Conservation (phyloP, 2,329 filamentous ascomycete species). For the Ophiostoma triangulosporum region DNA sequence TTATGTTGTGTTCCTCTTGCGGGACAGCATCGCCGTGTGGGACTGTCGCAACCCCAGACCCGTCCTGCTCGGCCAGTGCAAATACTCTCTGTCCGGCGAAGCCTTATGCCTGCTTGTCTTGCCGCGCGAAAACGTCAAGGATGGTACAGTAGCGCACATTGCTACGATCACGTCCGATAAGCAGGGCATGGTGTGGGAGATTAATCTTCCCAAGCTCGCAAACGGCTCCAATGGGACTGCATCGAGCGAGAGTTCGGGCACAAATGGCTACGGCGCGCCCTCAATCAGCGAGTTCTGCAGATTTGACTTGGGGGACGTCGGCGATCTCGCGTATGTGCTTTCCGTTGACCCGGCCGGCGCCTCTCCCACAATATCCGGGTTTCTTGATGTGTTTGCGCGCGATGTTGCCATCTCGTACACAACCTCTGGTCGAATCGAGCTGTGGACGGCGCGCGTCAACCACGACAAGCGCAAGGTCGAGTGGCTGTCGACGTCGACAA, state of each 20-base stretch:
- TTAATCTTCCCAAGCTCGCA: conserved; percentile 42
- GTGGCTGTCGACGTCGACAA: conserved; percentile 70
- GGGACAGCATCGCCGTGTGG: conserved; percentile 61
- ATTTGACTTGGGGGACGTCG: conserved; percentile 50
- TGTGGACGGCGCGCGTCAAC: conserved; percentile 73
- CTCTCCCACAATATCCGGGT: conserved; percentile 55
- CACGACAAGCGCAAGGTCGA: conserved; percentile 46
- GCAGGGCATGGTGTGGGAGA: conserved; percentile 69
- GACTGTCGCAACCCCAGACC: conserved; percentile 54
- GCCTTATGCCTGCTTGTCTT: conserved; percentile 69
- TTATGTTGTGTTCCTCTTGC: conserved; percentile 69
- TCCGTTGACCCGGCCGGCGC: conserved; percentile 80
- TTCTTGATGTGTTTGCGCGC: conserved; percentile 72
- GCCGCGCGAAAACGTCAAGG: conserved; percentile 44
- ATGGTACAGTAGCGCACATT: conserved; percentile 51
- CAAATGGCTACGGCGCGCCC: conserved; percentile 22
- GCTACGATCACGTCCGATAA: conserved; percentile 72
- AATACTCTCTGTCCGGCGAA: conserved; percentile 51
- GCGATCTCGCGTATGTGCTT: conserved; percentile 53
- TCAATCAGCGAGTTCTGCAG: conserved; percentile 53
- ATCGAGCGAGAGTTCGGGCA: conserved; percentile 10
- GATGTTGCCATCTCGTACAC: conserved; percentile 83
- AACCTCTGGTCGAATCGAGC: conserved; percentile 57
- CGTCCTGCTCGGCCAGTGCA: conserved; percentile 40
- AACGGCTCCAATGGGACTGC: not conserved